These are phyloP conservation scores for Coccomyxa subellipsoidea DNA, from an alignment of 163 green algal genomes.

Conservation along the genomic window DNA sequence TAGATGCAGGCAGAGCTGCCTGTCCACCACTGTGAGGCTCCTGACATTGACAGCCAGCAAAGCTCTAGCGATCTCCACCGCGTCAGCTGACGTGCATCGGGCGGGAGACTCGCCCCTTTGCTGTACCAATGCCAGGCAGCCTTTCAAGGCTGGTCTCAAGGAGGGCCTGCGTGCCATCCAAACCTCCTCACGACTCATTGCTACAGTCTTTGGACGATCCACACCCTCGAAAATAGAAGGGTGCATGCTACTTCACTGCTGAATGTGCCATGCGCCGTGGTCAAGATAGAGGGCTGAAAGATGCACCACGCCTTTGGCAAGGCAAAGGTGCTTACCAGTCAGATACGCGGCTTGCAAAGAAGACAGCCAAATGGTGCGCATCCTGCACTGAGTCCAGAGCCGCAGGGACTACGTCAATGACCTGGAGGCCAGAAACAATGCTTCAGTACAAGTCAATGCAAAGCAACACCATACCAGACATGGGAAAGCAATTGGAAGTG, in stretches of 20 bases:
- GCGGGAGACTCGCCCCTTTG: background rate
- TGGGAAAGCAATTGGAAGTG: background rate
- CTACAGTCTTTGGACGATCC: background rate
- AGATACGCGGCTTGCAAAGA: background rate
- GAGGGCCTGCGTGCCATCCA: constrained; percentile 24
- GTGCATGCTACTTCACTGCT: background rate
- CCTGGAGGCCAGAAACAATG: background rate
- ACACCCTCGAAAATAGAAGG: background rate
- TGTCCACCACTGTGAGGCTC: constrained; percentile 33
- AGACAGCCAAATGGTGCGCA: background rate
- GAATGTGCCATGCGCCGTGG: background rate
- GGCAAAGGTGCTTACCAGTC: background rate
- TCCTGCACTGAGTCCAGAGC: background rate
- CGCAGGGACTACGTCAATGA: background rate
- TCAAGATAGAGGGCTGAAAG: background rate
- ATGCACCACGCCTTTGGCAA: background rate
- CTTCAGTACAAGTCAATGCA: no score
- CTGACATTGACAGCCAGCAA: constrained; percentile 43
- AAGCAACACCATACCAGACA: no score
- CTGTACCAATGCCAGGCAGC: constrained; percentile 25
- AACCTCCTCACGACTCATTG: background rate
- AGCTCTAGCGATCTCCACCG: constrained; percentile 21
- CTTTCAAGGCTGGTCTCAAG: constrained; percentile 27
- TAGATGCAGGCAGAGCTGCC: constrained; percentile 38
- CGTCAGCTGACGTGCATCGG: constrained; percentile 2